Conservation (phyloP, 2,329 filamentous ascomycete species). For the Cladosporium oxysporum region DNA sequence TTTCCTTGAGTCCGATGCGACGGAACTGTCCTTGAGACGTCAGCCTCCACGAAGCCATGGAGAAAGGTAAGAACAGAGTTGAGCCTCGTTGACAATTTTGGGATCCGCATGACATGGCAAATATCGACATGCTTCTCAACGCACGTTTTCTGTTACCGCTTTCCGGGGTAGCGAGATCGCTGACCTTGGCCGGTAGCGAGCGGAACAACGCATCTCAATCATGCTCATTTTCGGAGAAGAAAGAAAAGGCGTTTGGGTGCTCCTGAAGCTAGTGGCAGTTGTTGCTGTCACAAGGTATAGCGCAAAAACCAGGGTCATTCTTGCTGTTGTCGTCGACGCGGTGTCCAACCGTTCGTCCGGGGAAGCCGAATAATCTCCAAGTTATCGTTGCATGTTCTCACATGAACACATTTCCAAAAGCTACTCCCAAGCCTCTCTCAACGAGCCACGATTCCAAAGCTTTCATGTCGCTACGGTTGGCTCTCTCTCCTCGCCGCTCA, state of each 20-base stretch:
- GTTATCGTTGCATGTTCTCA: slow-evolving; percentile 8
- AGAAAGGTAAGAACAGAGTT: background rate
- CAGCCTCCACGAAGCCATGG: background rate
- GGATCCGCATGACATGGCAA: background rate
- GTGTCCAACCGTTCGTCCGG: background rate
- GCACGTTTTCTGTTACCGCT: background rate
- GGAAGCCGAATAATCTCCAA: background rate
- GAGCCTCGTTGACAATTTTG: background rate
- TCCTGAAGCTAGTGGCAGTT: background rate
- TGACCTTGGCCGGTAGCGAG: background rate
- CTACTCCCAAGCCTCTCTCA: slow-evolving; percentile 48
- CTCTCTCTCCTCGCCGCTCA: slow-evolving; percentile 48
- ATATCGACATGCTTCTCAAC: background rate
- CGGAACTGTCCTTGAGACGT: background rate
- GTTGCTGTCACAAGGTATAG: background rate
- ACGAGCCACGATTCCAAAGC: slow-evolving; percentile 54
- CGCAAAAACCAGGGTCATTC: background rate
- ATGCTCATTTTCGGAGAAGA: background rate
- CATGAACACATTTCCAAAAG: slow-evolving; percentile 47
- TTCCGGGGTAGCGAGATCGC: background rate
- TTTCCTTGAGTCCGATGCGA: background rate
- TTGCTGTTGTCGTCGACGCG: background rate
- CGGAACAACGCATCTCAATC: background rate
- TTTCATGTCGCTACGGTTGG: slow-evolving; percentile 57
- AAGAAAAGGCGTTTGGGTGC: background rate